phyloP scores from a whole-genome alignment of 176 grass and related monocot genomes.

The Leersia perrieri region DNA sequence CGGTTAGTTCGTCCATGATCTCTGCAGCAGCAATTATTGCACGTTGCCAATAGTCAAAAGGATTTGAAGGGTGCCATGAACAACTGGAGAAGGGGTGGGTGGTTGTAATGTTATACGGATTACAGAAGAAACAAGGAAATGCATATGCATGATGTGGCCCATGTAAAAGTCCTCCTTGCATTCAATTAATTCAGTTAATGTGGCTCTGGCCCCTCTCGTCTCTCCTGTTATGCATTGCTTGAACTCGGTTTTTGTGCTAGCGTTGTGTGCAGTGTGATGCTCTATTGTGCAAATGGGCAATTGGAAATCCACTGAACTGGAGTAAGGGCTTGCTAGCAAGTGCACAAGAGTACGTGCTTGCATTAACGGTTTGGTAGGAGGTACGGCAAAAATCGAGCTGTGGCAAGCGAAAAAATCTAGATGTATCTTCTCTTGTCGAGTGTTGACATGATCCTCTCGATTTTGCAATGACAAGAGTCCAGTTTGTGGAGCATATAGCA shows the following conservation, averaged over 20 bases:
- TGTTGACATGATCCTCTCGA: too few relatives aligned
- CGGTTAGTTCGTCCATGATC: not conserved
- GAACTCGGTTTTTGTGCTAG: not conserved
- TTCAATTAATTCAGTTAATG: slow-evolving; percentile 36
- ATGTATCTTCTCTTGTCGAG: too few relatives aligned
- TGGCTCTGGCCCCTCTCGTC: not conserved
- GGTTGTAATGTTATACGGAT: slow-evolving; percentile 31
- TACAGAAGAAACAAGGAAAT: slow-evolving; percentile 32
- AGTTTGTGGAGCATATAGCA: too few relatives aligned
- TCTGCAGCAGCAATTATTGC: not conserved
- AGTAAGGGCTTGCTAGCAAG: too few relatives aligned
- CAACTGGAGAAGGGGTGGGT: too few relatives aligned
- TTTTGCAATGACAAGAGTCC: too few relatives aligned
- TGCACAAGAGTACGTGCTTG: too few relatives aligned
- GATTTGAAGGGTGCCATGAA: not conserved
- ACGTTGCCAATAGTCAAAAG: not conserved
- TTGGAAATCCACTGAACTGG: not conserved
- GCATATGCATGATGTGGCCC: not conserved
- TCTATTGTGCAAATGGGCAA: not conserved
- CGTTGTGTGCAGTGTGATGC: not conserved
- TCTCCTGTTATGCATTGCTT: not conserved
- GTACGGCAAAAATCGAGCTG: too few relatives aligned
- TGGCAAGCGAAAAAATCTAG: too few relatives aligned
- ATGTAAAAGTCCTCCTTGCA: slow-evolving; percentile 10
- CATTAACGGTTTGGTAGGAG: too few relatives aligned